Evolutionary conservation across 345 rosid genomes (phyloP), one percentile per base, ranked within the genome.

Genomic region (Pistacia vera): DNA sequence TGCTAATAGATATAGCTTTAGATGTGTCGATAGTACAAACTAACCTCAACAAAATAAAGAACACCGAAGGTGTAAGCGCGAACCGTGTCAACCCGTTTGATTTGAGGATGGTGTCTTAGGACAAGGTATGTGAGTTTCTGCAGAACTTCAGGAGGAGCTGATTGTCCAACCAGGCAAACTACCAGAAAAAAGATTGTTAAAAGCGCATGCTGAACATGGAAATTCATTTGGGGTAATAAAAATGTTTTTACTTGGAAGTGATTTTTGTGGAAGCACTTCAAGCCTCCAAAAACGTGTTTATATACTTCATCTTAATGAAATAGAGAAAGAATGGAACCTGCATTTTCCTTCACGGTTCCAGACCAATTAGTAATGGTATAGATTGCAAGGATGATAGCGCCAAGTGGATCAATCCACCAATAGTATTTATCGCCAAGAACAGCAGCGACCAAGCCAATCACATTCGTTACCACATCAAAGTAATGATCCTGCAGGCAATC

Each of bases 391-490:
- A 66, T 48, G 46, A 81, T 70, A 4, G 84, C 84, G 3, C 84
- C 84, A 33, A 54, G 56, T 11, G 84, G 86, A 41, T 77, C 83
- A 18, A 83, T 76, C 83, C 86, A 79, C 81, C 81, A 79, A 63
- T 77, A 73, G 33, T 63, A 83, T 48, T 54, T 17, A 66, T 73
- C 66, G 2, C 70, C 86, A 11, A 83, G 81, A 59, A 70, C 67
- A 30, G 83, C 81, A 12, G 83, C 79, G 14, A 69, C 64, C 54
- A 79, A 62, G 18, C 86, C 86, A 2, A 79, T 78, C 18, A 66
- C 59, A 20, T 83, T 79, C 0, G 83, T 83, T 41, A 78, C 75
- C 54, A 74, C 84, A 70, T 78, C 86, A 55, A 81, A 76, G 54
- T 76, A 73, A 65, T 75, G 84, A 66, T 78, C 82, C 78, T 81